Base-by-base conservation (phyloP, 2,329 filamentous ascomycete genomes). In the Monosporascus ibericus region DNA sequence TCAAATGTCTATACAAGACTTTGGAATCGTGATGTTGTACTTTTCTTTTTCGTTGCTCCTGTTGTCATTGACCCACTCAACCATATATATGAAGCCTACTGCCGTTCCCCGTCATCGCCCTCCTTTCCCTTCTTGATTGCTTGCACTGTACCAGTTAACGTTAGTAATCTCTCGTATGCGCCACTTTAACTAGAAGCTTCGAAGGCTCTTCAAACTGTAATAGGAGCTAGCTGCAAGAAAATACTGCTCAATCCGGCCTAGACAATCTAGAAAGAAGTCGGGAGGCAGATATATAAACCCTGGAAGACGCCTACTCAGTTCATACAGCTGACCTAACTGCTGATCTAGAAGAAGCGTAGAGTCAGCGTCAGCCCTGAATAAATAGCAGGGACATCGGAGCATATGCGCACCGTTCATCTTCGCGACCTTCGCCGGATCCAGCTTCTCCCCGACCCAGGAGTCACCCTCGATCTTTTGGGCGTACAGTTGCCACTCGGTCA, bases 401-500 rank as follows among this genome's bases (percentile, higher is more conserved):
- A 38, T 47, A 18, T 25, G 75, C 85, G 61, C 69, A 95, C 91
- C 92, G 68, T 88, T 97, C 90, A 97, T 89, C 72, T 96, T 96
- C 55, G 90, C 86, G 52, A 97, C 76, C 71, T 96, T 96, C 1
- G 74, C 76, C 60, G 83, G 82, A 58, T 97, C 92, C 68, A 97
- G 78, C 68, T 86, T 92, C 58, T 90, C 89, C 1, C 87, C 92
- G 54, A 81, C 78, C 94, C 94, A 97, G 0, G 79, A 70, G 50
- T 95, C 87, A 0, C 92, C 92, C 66, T 97, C 92, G 17, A 99
- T 74, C 67, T 90, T 86, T 68, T 99, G 92, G 2, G 91, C 92
- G 66, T 97, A 99, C 49, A 90, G 74, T 70, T 99, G 94, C 92
- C 92, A 99, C 70, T 97, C 92, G 0, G 89, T 92, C 61, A 99